These are phyloP conservation scores for Tricholoma saponaceum DNA, from an alignment of 768 basidiomycete species.

Conservation along the genomic window DNA sequence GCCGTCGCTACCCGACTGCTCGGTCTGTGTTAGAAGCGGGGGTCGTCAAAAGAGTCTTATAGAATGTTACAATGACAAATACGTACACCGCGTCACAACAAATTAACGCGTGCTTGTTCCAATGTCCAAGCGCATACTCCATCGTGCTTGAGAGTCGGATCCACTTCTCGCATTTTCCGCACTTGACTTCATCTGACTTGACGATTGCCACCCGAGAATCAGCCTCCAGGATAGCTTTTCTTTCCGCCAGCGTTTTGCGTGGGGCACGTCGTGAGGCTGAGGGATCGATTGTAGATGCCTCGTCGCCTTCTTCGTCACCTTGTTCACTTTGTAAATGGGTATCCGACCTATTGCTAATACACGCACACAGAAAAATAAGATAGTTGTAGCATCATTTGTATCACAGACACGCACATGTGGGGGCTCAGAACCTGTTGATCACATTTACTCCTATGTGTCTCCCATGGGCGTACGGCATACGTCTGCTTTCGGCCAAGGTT, in stretches of 20 bases:
- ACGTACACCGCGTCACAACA: slow-evolving; percentile 43
- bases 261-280: neutral
- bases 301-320: slow-evolving; percentile 9
- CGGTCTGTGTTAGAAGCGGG: slow-evolving; percentile 32
- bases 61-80: neutral
- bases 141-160: slow-evolving; percentile 42
- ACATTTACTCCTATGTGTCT: slow-evolving; percentile 52
- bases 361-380: neutral
- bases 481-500: slow-evolving; percentile 50
- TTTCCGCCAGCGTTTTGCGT: slow-evolving; percentile 34
- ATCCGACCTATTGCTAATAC: neutral
- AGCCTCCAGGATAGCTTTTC: slow-evolving; percentile 46
- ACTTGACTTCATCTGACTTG: slow-evolving; percentile 48
- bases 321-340: slow-evolving; percentile 12
- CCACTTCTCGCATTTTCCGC: slow-evolving; percentile 63
- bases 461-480: slow-evolving; percentile 61
- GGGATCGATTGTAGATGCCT: neutral
- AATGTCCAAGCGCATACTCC: slow-evolving; percentile 45
- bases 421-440: slow-evolving; percentile 34
- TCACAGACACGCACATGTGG: slow-evolving; percentile 22
- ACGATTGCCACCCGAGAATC: slow-evolving; percentile 51
- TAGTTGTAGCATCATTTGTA: slow-evolving; percentile 17
- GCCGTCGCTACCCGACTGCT: slow-evolving; percentile 57
- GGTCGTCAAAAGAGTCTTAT: neutral
- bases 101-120: slow-evolving; percentile 47